phyloP scores from a whole-genome alignment of 805 yeast species.

The Candida parachauliodes region DNA sequence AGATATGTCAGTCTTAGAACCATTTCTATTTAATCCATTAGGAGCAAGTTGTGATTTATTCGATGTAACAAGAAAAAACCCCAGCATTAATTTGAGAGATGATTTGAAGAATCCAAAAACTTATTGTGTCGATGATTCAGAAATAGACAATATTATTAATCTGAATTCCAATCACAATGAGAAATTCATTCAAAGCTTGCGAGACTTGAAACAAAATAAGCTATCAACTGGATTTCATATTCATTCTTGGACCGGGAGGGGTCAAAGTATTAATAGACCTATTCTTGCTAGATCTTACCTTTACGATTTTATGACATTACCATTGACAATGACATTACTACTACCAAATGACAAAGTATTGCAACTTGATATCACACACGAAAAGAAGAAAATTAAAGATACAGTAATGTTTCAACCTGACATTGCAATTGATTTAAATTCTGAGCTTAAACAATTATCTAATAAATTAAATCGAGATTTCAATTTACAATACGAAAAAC shows the following conservation, averaged over 20 bases:
- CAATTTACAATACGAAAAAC: slow-evolving; percentile 9
- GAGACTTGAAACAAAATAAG: slow-evolving; percentile 8
- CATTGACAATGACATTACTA: slow-evolving; percentile 27
- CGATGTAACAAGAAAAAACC: slow-evolving; percentile 14
- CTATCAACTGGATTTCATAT: slow-evolving; percentile 39
- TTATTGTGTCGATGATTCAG: slow-evolving; percentile 25
- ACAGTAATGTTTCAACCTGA: not conserved
- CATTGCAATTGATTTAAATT: slow-evolving; percentile 13
- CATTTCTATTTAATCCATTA: slow-evolving; percentile 11
- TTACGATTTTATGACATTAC: slow-evolving; percentile 39
- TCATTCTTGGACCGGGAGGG: slow-evolving; percentile 28
- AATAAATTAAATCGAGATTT: not conserved
- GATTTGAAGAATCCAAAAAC: slow-evolving; percentile 14
- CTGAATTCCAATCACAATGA: not conserved
- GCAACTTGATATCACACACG: slow-evolving; percentile 17
- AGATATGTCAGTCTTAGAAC: slow-evolving; percentile 21
- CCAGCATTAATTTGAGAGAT: slow-evolving; percentile 10
- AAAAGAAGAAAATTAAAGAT: not conserved
- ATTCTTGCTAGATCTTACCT: slow-evolving; percentile 38
- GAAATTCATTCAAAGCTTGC: slow-evolving; percentile 2
- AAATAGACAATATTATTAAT: slow-evolving; percentile 13
- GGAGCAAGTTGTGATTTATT: slow-evolving; percentile 18
- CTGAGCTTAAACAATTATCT: slow-evolving; percentile 13
- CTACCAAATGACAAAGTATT: slow-evolving; percentile 19
- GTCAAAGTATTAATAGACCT: slow-evolving; percentile 22